Percentiles rank a stretch among this genome's conserved stretches.
Conservation (phyloP, 768 basidiomycete species). For the Suillus lakei region DNA sequence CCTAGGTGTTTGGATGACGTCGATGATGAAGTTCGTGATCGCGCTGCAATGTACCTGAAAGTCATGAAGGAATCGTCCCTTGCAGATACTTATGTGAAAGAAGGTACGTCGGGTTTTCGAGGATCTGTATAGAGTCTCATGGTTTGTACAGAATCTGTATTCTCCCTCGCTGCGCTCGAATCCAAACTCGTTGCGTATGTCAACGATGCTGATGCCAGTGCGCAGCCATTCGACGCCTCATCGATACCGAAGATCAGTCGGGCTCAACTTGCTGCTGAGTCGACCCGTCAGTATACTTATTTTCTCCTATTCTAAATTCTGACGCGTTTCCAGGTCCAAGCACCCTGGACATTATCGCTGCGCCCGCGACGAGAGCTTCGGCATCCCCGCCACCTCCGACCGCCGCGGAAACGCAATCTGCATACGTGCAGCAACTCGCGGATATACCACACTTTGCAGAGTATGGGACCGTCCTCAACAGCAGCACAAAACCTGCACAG, state of each 20-base stretch:
- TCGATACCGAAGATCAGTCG: slow-evolving; percentile 94
- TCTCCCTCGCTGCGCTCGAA: slow-evolving; percentile 89
- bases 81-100: slow-evolving; percentile 88
- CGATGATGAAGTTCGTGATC: slow-evolving; percentile 98
- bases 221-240: slow-evolving; percentile 82
- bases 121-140: neutral
- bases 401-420: slow-evolving; percentile 86
- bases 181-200: slow-evolving; percentile 93
- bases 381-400: slow-evolving; percentile 76
- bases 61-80: slow-evolving; percentile 79
- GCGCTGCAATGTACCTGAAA: slow-evolving; percentile 93
- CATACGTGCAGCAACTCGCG: slow-evolving; percentile 83
- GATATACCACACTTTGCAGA: slow-evolving; percentile 84
- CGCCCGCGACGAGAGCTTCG: slow-evolving; percentile 60
- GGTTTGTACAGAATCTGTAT: slow-evolving; percentile 79
- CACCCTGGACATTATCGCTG: slow-evolving; percentile 82
- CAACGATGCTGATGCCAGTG: slow-evolving; percentile 73
- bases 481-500: slow-evolving; percentile 75
- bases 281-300: slow-evolving; percentile 64
- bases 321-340: slow-evolving; percentile 67
- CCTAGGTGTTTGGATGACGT: slow-evolving; percentile 94
- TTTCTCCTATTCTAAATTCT: slow-evolving; percentile 17
- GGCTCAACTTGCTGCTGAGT: slow-evolving; percentile 87
- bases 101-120: slow-evolving; percentile 60
- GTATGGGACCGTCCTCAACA: slow-evolving; percentile 89